A percentile compares a stretch with the other conserved stretches of the same genome.
Evolutionary conservation across 2,329 filamentous ascomycete species (phyloP).

Genomic region (Colletotrichum chrysophilum): DNA sequence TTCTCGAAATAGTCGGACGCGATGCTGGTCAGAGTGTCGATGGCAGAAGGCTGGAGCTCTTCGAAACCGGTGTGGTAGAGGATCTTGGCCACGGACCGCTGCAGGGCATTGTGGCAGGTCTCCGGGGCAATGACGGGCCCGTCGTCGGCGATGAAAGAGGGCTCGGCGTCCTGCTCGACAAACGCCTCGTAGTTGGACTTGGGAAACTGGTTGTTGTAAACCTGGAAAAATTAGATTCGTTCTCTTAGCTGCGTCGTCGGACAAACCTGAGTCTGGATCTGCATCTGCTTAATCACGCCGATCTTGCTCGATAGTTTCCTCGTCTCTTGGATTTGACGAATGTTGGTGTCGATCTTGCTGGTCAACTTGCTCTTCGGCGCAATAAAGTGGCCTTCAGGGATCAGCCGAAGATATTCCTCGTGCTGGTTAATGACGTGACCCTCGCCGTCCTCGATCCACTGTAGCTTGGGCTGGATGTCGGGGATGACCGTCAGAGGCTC

Average conservation of each 20-base stretch:
- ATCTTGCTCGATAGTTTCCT: constrained; percentile 96
- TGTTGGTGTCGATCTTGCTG: constrained; percentile 86
- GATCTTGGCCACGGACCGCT: constrained; percentile 90
- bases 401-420: constrained; percentile 81
- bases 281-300: constrained; percentile 98
- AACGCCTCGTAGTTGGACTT: constrained; percentile 95
- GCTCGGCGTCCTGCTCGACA: constrained; percentile 81
- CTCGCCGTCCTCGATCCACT: constrained; percentile 89
- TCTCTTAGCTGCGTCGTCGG: not conserved
- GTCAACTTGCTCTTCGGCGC: constrained; percentile 77
- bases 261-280: constrained; percentile 89
- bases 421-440: constrained; percentile 88
- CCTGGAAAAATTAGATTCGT: constrained; percentile 52
- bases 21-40: constrained; percentile 89
- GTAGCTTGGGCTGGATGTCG: constrained; percentile 77
- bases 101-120: constrained; percentile 82
- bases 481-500: constrained; percentile 85
- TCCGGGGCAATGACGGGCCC: constrained; percentile 86
- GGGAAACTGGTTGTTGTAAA: constrained; percentile 97
- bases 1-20: constrained; percentile 90
- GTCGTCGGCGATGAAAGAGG: constrained; percentile 88
- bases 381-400: constrained; percentile 77
- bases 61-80: constrained; percentile 98
- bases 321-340: constrained; percentile 95
- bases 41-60: constrained; percentile 91